Conservation (phyloP, 345 rosid genomes). For the Psidium guajava region DNA sequence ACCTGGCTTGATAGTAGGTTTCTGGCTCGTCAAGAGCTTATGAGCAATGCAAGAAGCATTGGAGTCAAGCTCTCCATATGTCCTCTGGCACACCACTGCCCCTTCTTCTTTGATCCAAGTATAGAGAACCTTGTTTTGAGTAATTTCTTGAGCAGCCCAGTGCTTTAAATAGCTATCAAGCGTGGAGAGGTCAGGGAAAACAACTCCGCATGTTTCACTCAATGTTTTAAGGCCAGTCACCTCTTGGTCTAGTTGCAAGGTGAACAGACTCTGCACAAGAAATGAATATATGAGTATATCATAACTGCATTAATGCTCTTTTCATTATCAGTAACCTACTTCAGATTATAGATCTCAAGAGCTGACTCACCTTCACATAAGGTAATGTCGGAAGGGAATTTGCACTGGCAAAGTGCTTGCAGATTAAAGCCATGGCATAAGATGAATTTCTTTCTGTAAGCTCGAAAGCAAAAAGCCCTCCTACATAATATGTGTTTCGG, state of each 20-base stretch:
- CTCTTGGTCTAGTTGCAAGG: slow-evolving; percentile 16
- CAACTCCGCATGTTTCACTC: slow-evolving; percentile 33
- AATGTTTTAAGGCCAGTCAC: slow-evolving; percentile 11
- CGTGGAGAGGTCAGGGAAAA: slow-evolving; percentile 35
- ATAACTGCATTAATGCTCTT: background rate
- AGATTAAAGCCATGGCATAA: slow-evolving; percentile 44
- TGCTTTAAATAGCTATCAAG: slow-evolving; percentile 52
- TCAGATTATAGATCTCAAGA: background rate
- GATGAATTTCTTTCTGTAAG: slow-evolving; percentile 64
- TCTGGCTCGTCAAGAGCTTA: slow-evolving; percentile 32
- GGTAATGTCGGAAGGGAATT: slow-evolving; percentile 26
- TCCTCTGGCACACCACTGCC: slow-evolving; percentile 21
- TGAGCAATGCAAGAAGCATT: slow-evolving; percentile 45
- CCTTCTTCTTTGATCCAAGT: slow-evolving; percentile 60
- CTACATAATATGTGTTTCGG: slow-evolving; percentile 45
- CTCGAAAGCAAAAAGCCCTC: slow-evolving; percentile 66
- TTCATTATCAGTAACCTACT: background rate
- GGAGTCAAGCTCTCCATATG: slow-evolving; percentile 31
- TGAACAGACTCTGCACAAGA: slow-evolving; percentile 36
- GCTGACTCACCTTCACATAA: slow-evolving; percentile 38
- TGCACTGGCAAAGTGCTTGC: slow-evolving; percentile 50
- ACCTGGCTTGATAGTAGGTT: slow-evolving; percentile 41
- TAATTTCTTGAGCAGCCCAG: slow-evolving; percentile 36
- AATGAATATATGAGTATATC: background rate
- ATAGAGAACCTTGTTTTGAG: slow-evolving; percentile 25